These are phyloP conservation scores for Cylindricascospora bacillispora DNA, from an alignment of 1,139 yeast genomes.

Conservation along the genomic window DNA sequence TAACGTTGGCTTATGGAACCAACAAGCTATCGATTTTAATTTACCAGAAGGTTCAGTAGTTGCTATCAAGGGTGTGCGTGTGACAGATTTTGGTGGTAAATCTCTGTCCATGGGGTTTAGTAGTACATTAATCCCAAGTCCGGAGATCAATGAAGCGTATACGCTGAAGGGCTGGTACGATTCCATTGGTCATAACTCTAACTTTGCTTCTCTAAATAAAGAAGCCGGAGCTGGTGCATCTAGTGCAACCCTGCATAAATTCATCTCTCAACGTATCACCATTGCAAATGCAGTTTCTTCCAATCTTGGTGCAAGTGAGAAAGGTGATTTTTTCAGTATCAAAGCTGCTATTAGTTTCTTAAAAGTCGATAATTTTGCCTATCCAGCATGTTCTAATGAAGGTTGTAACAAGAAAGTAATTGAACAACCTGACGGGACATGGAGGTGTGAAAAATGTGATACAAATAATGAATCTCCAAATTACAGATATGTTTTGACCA, in stretches of 20 bases:
- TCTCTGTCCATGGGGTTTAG: conserved; percentile 70
- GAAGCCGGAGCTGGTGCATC: conserved; percentile 26
- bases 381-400: conserved; percentile 77
- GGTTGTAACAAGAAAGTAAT: conserved; percentile 77
- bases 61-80: conserved; percentile 84
- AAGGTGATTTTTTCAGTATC: conserved; percentile 63
- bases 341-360: conserved; percentile 65
- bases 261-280: conserved; percentile 42
- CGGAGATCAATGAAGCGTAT: conserved; percentile 82
- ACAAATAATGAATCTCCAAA: conserved; percentile 52
- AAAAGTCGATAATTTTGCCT: conserved; percentile 64
- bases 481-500: conserved; percentile 65
- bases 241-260: conserved; percentile 17
- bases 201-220: conserved; percentile 48
- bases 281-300: conserved; percentile 56
- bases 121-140: conserved; percentile 65
- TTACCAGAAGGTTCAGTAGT: conserved; percentile 74
- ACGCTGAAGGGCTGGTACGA: conserved; percentile 93
- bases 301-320: conserved; percentile 59
- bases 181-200: conserved; percentile 52
- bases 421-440: conserved; percentile 57
- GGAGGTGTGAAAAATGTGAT: conserved; percentile 94
- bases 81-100: conserved; percentile 82
- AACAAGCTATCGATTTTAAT: conserved; percentile 64
- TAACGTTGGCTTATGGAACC: conserved; percentile 83